Evolutionary conservation across 2,329 filamentous ascomycete species (phyloP).

Genomic region (Xylaria sp.): DNA sequence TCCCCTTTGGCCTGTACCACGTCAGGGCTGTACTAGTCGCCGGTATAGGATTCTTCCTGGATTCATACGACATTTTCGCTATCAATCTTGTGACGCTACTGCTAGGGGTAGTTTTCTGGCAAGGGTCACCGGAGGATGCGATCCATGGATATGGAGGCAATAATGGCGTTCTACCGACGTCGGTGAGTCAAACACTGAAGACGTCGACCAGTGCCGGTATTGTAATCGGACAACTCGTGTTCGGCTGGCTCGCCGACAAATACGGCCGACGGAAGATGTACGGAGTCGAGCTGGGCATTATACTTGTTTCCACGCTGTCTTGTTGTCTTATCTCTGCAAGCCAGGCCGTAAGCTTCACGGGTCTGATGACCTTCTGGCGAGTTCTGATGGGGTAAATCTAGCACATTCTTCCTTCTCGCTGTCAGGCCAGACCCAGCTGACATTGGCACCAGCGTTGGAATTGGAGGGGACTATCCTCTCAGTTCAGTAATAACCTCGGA

Average conservation of each 20-base stretch:
- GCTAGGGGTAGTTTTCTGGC: slow-evolving; percentile 82
- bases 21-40: slow-evolving; percentile 79
- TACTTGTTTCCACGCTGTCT: slow-evolving; percentile 76
- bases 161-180: slow-evolving; percentile 68
- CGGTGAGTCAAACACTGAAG: slow-evolving; percentile 79
- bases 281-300: slow-evolving; percentile 78
- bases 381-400: slow-evolving; percentile 70
- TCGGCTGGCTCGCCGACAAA: slow-evolving; percentile 81
- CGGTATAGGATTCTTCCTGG: slow-evolving; percentile 85
- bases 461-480: slow-evolving; percentile 85
- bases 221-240: slow-evolving; percentile 79
- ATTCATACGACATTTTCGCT: slow-evolving; percentile 85
- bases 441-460: slow-evolving; percentile 68
- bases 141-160: slow-evolving; percentile 62
- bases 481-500: slow-evolving; percentile 85
- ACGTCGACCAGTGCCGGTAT: slow-evolving; percentile 84
- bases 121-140: slow-evolving; percentile 53
- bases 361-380: slow-evolving; percentile 78
- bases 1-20: slow-evolving; percentile 80
- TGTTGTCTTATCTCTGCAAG: slow-evolving; percentile 73
- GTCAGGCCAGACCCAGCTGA: slow-evolving; percentile 30
- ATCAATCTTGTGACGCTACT: slow-evolving; percentile 79
- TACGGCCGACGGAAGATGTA: slow-evolving; percentile 86
- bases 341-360: slow-evolving; percentile 67
- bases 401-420: not conserved